phyloP scores from a whole-genome alignment of 805 yeast species.

The Kodamaea laetipori region DNA sequence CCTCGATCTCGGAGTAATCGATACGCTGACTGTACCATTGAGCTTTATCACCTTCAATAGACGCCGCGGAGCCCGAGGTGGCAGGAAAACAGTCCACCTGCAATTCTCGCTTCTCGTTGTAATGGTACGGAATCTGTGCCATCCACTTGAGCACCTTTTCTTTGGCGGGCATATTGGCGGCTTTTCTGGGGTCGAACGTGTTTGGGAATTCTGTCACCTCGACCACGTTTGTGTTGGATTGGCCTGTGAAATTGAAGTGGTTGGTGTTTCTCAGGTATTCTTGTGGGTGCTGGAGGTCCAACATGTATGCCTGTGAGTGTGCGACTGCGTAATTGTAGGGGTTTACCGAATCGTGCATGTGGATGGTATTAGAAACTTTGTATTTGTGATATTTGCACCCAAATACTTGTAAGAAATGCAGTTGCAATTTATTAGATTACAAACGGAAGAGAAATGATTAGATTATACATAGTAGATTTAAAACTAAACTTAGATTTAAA shows the following conservation, averaged over 20 bases:
- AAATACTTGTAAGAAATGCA: no score
- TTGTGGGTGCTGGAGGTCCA: neutral
- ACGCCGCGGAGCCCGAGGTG: slow-evolving; percentile 9
- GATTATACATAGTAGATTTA: no score
- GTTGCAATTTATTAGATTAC: no score
- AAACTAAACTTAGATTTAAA: no score
- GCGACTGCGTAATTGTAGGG: neutral
- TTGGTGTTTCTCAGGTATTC: neutral
- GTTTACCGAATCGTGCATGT: no score
- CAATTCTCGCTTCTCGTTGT: slow-evolving; percentile 21
- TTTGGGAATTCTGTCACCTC: slow-evolving; percentile 6
- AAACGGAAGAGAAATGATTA: neutral
- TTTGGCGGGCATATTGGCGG: slow-evolving; percentile 60
- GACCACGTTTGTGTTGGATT: no score
- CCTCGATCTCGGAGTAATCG: slow-evolving; percentile 38
- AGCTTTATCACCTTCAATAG: neutral
- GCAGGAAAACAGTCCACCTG: slow-evolving; percentile 56
- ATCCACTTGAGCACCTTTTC: slow-evolving; percentile 74
- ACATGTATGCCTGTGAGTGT: neutral
- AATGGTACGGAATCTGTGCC: slow-evolving; percentile 52
- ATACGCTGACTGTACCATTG: neutral
- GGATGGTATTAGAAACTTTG: neutral
- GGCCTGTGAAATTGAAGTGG: no score
- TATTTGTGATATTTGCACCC: slow-evolving; percentile 2
- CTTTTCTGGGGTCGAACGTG: slow-evolving; percentile 62